Conservation (phyloP, 768 basidiomycete genomes). For the Nidularia pulvinata region DNA sequence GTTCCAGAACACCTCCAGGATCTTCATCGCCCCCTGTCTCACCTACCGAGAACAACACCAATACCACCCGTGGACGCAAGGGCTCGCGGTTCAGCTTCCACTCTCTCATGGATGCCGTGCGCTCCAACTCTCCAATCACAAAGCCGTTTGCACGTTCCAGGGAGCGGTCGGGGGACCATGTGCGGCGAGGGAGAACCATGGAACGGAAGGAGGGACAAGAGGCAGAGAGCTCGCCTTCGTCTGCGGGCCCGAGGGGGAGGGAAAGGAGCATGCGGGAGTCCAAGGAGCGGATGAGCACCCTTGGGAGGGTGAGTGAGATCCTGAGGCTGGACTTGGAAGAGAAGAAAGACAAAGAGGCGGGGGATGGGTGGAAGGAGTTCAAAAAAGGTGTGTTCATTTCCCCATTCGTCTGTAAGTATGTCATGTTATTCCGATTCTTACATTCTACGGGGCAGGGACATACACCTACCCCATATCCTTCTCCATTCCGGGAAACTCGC, state of each 20-base stretch:
- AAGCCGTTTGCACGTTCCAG: slow-evolving; percentile 9
- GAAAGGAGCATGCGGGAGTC: slow-evolving; percentile 9
- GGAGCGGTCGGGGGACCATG: slow-evolving; percentile 11
- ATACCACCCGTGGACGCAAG: slow-evolving; percentile 6
- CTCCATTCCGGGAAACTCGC: slow-evolving; percentile 75
- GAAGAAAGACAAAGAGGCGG: slow-evolving; percentile 30
- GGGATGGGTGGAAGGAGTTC: slow-evolving; percentile 83
- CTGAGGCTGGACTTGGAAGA: slow-evolving; percentile 35
- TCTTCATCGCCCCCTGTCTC: neutral
- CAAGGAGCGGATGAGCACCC: slow-evolving; percentile 25
- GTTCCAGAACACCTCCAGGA: slow-evolving; percentile 4
- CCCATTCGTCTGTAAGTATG: neutral
- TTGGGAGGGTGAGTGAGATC: slow-evolving; percentile 36
- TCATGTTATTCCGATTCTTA: neutral
- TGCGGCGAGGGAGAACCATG: slow-evolving; percentile 28
- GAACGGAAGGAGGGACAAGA: slow-evolving; percentile 15
- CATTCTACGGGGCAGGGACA: slow-evolving; percentile 48
- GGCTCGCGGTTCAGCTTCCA: slow-evolving; percentile 52
- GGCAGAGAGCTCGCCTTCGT: slow-evolving; percentile 3
- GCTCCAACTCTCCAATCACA: slow-evolving; percentile 40
- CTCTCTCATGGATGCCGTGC: slow-evolving; percentile 46
- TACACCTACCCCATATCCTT: slow-evolving; percentile 97
- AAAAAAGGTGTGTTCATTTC: slow-evolving; percentile 60
- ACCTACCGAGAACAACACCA: slow-evolving; percentile 3
- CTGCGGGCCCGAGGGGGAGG: neutral